These are phyloP conservation scores for Fistulifera pelliculosa DNA, from an alignment of 108 stramenopile genomes.

Conservation along the genomic window DNA sequence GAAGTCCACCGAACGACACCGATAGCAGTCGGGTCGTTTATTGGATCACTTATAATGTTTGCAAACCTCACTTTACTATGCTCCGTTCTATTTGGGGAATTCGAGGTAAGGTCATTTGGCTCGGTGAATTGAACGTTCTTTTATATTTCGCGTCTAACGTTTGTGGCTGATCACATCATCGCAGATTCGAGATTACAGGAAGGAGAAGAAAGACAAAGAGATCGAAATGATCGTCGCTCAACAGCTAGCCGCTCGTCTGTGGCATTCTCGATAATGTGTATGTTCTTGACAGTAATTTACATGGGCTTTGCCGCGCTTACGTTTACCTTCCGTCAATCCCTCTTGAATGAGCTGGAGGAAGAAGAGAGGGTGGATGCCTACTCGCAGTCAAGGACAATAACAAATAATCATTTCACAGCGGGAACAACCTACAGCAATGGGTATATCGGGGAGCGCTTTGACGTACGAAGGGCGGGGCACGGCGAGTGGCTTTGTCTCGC, in stretches of 20 bases:
- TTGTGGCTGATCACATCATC: neutral
- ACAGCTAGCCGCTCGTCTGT: constrained; percentile 46
- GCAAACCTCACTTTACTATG: constrained; percentile 73
- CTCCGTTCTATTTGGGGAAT: constrained; percentile 76
- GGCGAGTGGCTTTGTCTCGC: constrained; percentile 11
- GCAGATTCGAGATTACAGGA: constrained; percentile 40
- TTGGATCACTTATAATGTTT: constrained; percentile 76
- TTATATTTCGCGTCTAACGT: neutral
- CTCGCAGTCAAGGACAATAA: neutral
- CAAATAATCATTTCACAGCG: neutral
- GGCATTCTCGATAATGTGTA: constrained; percentile 73
- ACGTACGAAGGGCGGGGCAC: constrained; percentile 23
- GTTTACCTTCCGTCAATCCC: constrained; percentile 33
- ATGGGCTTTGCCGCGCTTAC: constrained; percentile 57
- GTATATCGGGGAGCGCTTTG: constrained; percentile 40
- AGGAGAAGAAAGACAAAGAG: constrained; percentile 32
- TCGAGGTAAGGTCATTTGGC: constrained; percentile 48
- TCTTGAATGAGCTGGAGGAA: constrained; percentile 60
- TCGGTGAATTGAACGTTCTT: neutral
- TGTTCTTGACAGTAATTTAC: constrained; percentile 77
- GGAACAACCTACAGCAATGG: constrained; percentile 16
- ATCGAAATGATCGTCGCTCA: constrained; percentile 7
- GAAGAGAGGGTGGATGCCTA: constrained; percentile 39
- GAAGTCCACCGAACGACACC: constrained; percentile 76
- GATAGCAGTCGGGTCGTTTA: constrained; percentile 69